phyloP scores from a whole-genome alignment of 2,329 filamentous ascomycete genomes.

The Aureobasidium sp. region DNA sequence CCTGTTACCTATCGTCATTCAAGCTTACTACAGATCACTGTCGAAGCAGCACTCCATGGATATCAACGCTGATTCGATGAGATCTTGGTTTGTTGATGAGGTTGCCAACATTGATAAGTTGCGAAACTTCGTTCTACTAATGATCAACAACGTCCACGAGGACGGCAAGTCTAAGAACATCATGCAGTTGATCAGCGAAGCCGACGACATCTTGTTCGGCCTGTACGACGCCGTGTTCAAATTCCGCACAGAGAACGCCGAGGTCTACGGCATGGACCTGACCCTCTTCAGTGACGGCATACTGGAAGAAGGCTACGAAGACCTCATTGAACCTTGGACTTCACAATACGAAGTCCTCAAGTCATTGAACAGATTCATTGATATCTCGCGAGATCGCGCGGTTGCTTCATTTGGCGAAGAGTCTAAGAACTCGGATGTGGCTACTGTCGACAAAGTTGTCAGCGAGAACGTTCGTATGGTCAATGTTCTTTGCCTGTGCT shows the following conservation, averaged over 20 bases:
- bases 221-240: constrained; percentile 57
- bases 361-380: constrained; percentile 31
- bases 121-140: constrained; percentile 10
- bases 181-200: constrained; percentile 52
- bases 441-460: constrained; percentile 43
- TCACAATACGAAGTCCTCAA: constrained; percentile 49
- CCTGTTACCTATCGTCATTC: constrained; percentile 12
- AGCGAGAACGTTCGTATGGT: constrained; percentile 48
- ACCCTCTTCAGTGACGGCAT: constrained; percentile 51
- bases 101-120: constrained; percentile 44
- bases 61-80: constrained; percentile 9
- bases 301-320: constrained; percentile 46
- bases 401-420: constrained; percentile 25
- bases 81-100: constrained; percentile 21
- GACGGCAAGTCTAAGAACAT: constrained; percentile 54
- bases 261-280: constrained; percentile 63
- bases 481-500: constrained; percentile 50
- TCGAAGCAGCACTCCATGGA: neutral
- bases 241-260: constrained; percentile 65
- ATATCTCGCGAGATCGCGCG: constrained; percentile 36
- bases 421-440: constrained; percentile 27
- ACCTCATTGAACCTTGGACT: constrained; percentile 79
- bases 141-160: constrained; percentile 59
- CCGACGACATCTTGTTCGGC: constrained; percentile 64
- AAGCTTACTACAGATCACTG: neutral